phyloP scores from a whole-genome alignment of 768 basidiomycete genomes.

The Amanita molliuscula region DNA sequence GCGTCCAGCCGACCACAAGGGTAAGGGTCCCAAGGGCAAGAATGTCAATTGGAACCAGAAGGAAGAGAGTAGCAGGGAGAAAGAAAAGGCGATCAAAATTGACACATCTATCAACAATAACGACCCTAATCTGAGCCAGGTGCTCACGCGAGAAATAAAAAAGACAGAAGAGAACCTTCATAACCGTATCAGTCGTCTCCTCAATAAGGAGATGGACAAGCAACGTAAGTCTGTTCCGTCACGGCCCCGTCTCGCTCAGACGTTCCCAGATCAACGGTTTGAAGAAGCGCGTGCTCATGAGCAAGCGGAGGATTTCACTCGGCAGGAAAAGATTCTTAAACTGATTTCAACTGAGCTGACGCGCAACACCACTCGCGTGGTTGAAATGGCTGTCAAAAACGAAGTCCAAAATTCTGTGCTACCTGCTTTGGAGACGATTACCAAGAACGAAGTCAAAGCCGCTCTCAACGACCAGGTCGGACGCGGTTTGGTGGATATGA shows the following conservation, averaged over 20 bases:
- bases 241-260: constrained; percentile 7
- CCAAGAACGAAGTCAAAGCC: constrained; percentile 68
- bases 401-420: constrained; percentile 80
- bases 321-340: constrained; percentile 86
- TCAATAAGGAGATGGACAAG: constrained; percentile 84
- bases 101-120: constrained; percentile 31
- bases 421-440: constrained; percentile 74
- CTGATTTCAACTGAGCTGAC: constrained; percentile 80
- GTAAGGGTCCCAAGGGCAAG: constrained; percentile 35
- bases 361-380: constrained; percentile 80
- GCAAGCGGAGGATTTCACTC: constrained; percentile 69
- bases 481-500: constrained; percentile 57
- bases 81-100: constrained; percentile 21
- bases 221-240: constrained; percentile 49
- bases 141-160: constrained; percentile 67
- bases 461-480: constrained; percentile 75
- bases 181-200: constrained; percentile 64
- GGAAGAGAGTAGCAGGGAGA: constrained; percentile 23
- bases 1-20: constrained; percentile 36
- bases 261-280: constrained; percentile 62
- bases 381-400: constrained; percentile 79
- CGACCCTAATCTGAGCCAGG: constrained; percentile 47
- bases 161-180: constrained; percentile 78
- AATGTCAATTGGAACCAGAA: constrained; percentile 56
- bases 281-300: constrained; percentile 74